Percentiles rank a stretch among this genome's conserved stretches.
Conservation (phyloP, 2,329 filamentous ascomycete genomes). For the Phyllachora maydis region DNA sequence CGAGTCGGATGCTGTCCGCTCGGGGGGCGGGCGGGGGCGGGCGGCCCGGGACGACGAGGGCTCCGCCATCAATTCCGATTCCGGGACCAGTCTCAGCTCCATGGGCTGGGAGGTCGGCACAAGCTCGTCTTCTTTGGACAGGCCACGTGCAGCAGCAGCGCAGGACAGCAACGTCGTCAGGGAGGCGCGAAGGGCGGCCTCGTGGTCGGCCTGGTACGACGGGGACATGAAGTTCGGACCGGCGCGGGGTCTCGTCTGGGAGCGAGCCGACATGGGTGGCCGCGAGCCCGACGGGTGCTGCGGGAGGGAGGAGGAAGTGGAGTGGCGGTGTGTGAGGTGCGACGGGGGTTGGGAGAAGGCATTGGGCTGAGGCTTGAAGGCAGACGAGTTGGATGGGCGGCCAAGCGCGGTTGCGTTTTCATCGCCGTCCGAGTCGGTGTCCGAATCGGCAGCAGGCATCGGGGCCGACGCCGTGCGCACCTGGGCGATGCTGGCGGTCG, state of each 20-base stretch:
- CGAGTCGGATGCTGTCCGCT: slow-evolving; percentile 10
- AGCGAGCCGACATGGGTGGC: slow-evolving; percentile 24
- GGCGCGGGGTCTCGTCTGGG: slow-evolving; percentile 23
- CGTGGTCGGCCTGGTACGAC: slow-evolving; percentile 67
- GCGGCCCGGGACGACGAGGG: slow-evolving; percentile 3
- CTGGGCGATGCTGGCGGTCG: slow-evolving; percentile 9
- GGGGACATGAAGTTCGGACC: slow-evolving; percentile 48
- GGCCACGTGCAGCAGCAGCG: slow-evolving; percentile 67
- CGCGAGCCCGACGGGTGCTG: slow-evolving; percentile 27
- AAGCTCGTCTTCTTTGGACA: slow-evolving; percentile 43
- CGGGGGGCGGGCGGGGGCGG: slow-evolving; percentile 2
- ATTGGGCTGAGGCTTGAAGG: slow-evolving; percentile 77
- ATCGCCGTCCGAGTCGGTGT: slow-evolving; percentile 30
- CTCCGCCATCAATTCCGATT: slow-evolving; percentile 33
- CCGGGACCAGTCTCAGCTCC: slow-evolving; percentile 36
- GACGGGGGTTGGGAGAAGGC: slow-evolving; percentile 71
- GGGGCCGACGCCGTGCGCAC: slow-evolving; percentile 15
- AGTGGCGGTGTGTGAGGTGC: slow-evolving; percentile 24
- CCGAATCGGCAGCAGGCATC: slow-evolving; percentile 15
- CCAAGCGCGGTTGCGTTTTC: slow-evolving; percentile 74
- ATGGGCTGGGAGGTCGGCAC: slow-evolving; percentile 30
- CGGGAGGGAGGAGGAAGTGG: slow-evolving; percentile 24
- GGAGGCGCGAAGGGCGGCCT: slow-evolving; percentile 78
- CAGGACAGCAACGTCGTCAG: slow-evolving; percentile 93
- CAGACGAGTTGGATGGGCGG: slow-evolving; percentile 24